These are phyloP conservation scores for Cyclocybe cylindracea DNA, from an alignment of 768 basidiomycete genomes.

Conservation along the genomic window DNA sequence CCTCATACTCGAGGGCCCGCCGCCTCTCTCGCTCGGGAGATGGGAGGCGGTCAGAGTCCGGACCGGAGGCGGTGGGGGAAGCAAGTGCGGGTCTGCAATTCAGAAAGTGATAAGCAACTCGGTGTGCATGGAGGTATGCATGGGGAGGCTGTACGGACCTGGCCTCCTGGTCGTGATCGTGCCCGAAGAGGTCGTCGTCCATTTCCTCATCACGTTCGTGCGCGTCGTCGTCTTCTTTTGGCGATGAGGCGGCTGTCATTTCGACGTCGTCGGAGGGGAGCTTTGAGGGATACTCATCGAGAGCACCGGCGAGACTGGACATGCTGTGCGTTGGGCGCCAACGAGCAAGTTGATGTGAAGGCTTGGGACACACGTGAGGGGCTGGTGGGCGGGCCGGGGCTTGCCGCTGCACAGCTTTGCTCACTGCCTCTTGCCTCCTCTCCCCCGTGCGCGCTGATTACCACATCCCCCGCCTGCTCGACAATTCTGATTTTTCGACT, in stretches of 20 bases:
- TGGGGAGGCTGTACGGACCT: conserved; percentile 40
- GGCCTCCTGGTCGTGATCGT: conserved; percentile 57
- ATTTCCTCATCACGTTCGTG: conserved; percentile 55
- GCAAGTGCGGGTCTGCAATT: conserved; percentile 27
- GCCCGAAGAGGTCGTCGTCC: conserved; percentile 75
- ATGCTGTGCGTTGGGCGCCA: conserved; percentile 25
- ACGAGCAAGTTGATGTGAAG: neutral
- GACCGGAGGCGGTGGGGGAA: conserved; percentile 52
- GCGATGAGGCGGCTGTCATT: conserved; percentile 34
- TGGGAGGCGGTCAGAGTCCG: conserved; percentile 64
- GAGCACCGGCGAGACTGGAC: conserved; percentile 63
- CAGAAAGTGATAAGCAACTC: conserved; percentile 8
- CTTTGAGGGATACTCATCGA: conserved; percentile 35
- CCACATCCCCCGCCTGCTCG: neutral
- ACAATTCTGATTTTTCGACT: neutral
- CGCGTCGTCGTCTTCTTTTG: conserved; percentile 26
- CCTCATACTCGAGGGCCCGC: conserved; percentile 78
- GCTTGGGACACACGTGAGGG: conserved; percentile 12
- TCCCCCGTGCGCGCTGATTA: neutral
- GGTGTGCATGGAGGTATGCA: conserved; percentile 7
- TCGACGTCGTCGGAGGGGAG: conserved; percentile 37
- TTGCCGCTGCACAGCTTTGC: neutral
- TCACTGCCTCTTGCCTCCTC: neutral
- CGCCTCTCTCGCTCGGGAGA: conserved; percentile 64
- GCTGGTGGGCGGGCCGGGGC: conserved; percentile 2